Conservation (phyloP, 208 protist species). For the Crithidia thermophila region DNA sequence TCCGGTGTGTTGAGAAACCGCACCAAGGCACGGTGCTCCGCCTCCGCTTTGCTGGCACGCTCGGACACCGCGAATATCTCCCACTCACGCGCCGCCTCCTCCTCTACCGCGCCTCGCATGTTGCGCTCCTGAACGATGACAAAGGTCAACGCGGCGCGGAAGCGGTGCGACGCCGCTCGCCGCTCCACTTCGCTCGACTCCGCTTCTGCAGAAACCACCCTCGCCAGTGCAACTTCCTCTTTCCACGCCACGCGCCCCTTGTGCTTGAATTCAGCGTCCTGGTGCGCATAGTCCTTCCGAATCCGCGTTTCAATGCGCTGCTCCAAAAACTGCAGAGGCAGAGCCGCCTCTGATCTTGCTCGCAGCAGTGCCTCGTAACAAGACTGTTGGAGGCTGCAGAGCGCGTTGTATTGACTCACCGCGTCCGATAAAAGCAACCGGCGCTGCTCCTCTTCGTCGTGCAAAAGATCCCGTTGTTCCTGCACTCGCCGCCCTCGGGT, state of each 20-base stretch:
- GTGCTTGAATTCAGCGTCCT: conserved; percentile 29
- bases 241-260: conserved; percentile 70
- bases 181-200: conserved; percentile 13
- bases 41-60: conserved; percentile 34
- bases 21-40: conserved; percentile 60
- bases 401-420: background rate
- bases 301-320: conserved; percentile 27
- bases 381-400: background rate
- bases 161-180: conserved; percentile 25
- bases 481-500: background rate
- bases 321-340: conserved; percentile 27
- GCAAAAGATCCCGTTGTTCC: conserved; percentile 17
- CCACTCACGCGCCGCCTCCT: conserved; percentile 33
- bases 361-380: conserved; percentile 8
- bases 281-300: conserved; percentile 8
- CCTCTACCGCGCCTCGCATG: conserved; percentile 23
- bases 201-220: background rate
- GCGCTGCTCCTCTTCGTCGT: conserved; percentile 21
- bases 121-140: conserved; percentile 51
- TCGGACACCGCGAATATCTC: conserved; percentile 25
- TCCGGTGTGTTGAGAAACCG: conserved; percentile 79
- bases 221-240: conserved; percentile 24
- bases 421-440: conserved; percentile 12
- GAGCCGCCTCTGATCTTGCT: conserved; percentile 7
- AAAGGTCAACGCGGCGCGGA: conserved; percentile 64